Evolutionary conservation across 2,329 filamentous ascomycete species (phyloP).

Genomic region (Sporothrix phasma): DNA sequence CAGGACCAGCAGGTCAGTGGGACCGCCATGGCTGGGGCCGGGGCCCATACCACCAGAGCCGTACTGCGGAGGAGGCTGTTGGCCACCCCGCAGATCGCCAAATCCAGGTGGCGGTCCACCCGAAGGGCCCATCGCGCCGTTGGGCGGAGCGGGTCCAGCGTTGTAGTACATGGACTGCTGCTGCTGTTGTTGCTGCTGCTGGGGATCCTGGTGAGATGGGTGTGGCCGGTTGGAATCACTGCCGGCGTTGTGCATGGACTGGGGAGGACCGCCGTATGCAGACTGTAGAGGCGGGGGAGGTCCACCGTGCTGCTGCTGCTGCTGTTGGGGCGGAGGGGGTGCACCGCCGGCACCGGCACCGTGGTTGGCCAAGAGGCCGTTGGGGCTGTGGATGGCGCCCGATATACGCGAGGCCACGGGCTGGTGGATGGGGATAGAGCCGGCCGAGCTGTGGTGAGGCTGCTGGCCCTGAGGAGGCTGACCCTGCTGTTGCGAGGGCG

Average conservation of each 20-base stretch:
- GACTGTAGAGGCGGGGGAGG: slow-evolving; percentile 37
- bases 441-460: slow-evolving; percentile 77
- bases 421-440: slow-evolving; percentile 85
- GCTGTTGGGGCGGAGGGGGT: slow-evolving; percentile 35
- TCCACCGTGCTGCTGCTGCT: slow-evolving; percentile 39
- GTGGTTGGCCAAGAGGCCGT: slow-evolving; percentile 72
- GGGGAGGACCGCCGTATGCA: slow-evolving; percentile 39
- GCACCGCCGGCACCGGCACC: slow-evolving; percentile 31
- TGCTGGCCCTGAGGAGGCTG: slow-evolving; percentile 36
- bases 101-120: slow-evolving; percentile 56
- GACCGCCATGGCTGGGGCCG: slow-evolving; percentile 28
- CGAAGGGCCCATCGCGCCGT: slow-evolving; percentile 46
- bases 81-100: slow-evolving; percentile 55
- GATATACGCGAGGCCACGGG: slow-evolving; percentile 75
- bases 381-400: slow-evolving; percentile 82
- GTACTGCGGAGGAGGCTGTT: slow-evolving; percentile 46
- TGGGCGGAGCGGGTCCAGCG: slow-evolving; percentile 34
- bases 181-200: slow-evolving; percentile 13
- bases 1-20: slow-evolving; percentile 26
- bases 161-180: slow-evolving; percentile 41
- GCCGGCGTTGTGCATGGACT: slow-evolving; percentile 38
- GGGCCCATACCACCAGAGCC: slow-evolving; percentile 32
- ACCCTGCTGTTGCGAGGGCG: slow-evolving; percentile 13
- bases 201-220: slow-evolving; percentile 15
- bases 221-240: slow-evolving; percentile 30